Evolutionary conservation across 2,329 filamentous ascomycete genomes (phyloP).

Genomic region (Chaetomium sp.): DNA sequence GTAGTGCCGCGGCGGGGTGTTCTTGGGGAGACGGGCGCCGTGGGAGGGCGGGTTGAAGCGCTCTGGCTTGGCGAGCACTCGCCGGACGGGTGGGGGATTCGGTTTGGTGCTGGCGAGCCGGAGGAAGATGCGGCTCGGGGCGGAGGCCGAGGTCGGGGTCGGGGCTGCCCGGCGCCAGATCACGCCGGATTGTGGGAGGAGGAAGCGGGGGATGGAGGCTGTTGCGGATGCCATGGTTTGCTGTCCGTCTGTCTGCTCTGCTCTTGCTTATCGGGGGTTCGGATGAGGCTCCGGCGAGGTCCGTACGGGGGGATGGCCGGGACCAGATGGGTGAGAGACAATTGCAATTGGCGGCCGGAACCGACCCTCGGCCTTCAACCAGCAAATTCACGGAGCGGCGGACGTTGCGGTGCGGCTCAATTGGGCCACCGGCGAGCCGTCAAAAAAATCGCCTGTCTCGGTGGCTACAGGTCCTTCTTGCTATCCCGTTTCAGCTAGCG

Average conservation of each 20-base stretch:
- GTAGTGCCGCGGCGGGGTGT: slow-evolving; percentile 65
- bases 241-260: neutral
- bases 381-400: slow-evolving; percentile 7
- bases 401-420: slow-evolving; percentile 31
- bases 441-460: slow-evolving; percentile 26
- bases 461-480: slow-evolving; percentile 12
- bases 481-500: slow-evolving; percentile 23
- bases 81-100: slow-evolving; percentile 50
- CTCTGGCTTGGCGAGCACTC: slow-evolving; percentile 79
- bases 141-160: slow-evolving; percentile 32
- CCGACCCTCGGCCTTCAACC: neutral
- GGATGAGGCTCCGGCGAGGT: neutral
- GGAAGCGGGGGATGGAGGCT: slow-evolving; percentile 62
- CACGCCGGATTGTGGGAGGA: slow-evolving; percentile 63
- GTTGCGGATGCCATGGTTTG: slow-evolving; percentile 44
- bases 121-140: slow-evolving; percentile 27
- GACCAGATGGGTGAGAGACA: neutral
- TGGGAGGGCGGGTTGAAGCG: slow-evolving; percentile 94
- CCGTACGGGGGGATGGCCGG: neutral
- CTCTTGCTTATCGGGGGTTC: neutral
- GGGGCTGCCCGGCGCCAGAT: slow-evolving; percentile 52
- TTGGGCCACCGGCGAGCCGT: slow-evolving; percentile 6
- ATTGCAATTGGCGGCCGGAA: neutral
- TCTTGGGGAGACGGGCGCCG: slow-evolving; percentile 65
- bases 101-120: slow-evolving; percentile 29